Percentiles rank a stretch among this genome's conserved stretches.
Conservation (phyloP, 2,329 filamentous ascomycete genomes). For the Exophiala phaeomuriformis region DNA sequence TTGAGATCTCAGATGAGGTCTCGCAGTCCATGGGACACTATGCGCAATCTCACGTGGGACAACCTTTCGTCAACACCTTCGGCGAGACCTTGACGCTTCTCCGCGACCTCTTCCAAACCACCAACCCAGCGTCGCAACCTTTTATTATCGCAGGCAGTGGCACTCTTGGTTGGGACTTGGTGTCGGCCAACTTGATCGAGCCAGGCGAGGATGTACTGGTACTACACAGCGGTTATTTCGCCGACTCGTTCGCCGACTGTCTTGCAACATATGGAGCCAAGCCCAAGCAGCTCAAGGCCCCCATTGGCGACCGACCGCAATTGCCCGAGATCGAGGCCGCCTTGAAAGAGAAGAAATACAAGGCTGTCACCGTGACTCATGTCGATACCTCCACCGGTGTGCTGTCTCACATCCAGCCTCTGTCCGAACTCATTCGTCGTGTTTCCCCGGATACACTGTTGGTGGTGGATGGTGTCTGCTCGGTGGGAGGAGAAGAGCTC, state of each 20-base stretch:
- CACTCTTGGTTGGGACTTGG: slow-evolving; percentile 92
- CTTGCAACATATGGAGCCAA: slow-evolving; percentile 84
- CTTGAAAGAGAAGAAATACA: slow-evolving; percentile 84
- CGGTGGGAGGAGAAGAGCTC: slow-evolving; percentile 91
- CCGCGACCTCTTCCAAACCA: slow-evolving; percentile 89
- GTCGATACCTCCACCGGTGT: slow-evolving; percentile 97
- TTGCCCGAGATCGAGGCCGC: slow-evolving; percentile 82
- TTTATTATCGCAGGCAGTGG: slow-evolving; percentile 92
- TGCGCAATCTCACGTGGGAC: slow-evolving; percentile 80
- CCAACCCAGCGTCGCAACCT: slow-evolving; percentile 72
- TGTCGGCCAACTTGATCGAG: slow-evolving; percentile 88
- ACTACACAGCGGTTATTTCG: slow-evolving; percentile 94
- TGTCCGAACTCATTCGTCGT: slow-evolving; percentile 73
- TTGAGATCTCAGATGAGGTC: slow-evolving; percentile 25
- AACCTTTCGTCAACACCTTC: slow-evolving; percentile 81
- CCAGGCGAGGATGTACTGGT: slow-evolving; percentile 84
- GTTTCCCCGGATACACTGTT: slow-evolving; percentile 88
- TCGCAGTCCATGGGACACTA: slow-evolving; percentile 24
- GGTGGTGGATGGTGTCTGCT: slow-evolving; percentile 94
- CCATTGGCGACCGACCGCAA: slow-evolving; percentile 80
- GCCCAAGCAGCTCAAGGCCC: slow-evolving; percentile 80
- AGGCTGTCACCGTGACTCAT: slow-evolving; percentile 89
- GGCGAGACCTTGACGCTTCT: slow-evolving; percentile 82
- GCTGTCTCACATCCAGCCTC: slow-evolving; percentile 76
- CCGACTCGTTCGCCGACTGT: slow-evolving; percentile 88